phyloP scores from a whole-genome alignment of 129 eudicot genomes.

The Flaveria trinervia region DNA sequence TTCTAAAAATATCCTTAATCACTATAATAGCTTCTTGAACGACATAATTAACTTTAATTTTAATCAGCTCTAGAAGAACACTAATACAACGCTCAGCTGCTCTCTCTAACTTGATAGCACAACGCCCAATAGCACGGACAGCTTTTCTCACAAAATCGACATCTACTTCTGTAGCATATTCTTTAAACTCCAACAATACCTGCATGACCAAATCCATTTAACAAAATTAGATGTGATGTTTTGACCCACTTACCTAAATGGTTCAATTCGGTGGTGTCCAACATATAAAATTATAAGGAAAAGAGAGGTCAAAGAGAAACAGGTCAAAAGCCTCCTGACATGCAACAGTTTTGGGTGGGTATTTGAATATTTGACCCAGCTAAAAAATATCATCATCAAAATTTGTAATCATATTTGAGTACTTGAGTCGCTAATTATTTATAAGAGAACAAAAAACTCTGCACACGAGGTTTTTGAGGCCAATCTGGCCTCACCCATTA shows the following conservation, averaged over 20 bases:
- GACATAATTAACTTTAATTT: constrained; percentile 96
- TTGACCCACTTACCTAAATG: neutral
- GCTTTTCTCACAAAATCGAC: constrained; percentile 99
- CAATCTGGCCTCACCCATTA: neutral
- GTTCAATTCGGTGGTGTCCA: neutral
- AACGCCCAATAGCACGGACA: constrained; percentile 99
- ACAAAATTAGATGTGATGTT: neutral
- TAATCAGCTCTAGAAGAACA: constrained; percentile 91
- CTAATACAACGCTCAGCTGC: constrained; percentile 99
- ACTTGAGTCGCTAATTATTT: neutral
- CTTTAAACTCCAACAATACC: constrained; percentile 98
- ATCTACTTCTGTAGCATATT: constrained; percentile 97
- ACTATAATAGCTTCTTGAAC: constrained; percentile 98
- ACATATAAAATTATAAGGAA: neutral
- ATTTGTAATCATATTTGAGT: neutral
- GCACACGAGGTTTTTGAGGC: neutral
- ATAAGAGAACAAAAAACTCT: neutral
- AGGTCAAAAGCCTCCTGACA: neutral
- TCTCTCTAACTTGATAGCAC: constrained; percentile 98
- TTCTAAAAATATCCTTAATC: constrained; percentile 93
- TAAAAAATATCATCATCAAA: neutral
- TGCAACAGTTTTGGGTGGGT: too few relatives aligned
- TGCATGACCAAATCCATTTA: constrained; percentile 25
- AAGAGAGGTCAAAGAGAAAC: neutral
- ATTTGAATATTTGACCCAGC: neutral